A percentile compares a stretch with the other conserved stretches of the same genome.
phyloP scores from a whole-genome alignment of 164 flowering plant species.

The Vitis rupestris region DNA sequence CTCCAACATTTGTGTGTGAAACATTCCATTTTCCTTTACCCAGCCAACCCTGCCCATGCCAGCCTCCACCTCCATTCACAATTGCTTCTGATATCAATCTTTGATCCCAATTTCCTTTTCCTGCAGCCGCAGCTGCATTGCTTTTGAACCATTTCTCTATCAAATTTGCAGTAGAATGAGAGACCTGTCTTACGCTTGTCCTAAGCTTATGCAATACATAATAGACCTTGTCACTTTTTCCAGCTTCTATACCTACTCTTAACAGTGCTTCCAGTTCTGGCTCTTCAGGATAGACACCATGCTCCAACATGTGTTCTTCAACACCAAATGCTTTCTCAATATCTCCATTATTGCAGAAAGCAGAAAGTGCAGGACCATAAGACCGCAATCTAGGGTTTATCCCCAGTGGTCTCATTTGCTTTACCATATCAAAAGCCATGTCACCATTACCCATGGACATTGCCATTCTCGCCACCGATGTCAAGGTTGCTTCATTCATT shows the following conservation, averaged over 20 bases:
- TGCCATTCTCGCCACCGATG: slow-evolving; percentile 89
- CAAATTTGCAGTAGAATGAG: slow-evolving; percentile 58
- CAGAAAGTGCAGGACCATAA: slow-evolving; percentile 75
- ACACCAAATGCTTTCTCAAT: slow-evolving; percentile 70
- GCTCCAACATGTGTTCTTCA: slow-evolving; percentile 70
- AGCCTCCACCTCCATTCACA: slow-evolving; percentile 81
- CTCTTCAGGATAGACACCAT: slow-evolving; percentile 78
- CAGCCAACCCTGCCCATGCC: slow-evolving; percentile 96
- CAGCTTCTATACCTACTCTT: slow-evolving; percentile 48
- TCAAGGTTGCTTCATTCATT: slow-evolving; percentile 81
- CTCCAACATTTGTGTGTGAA: slow-evolving; percentile 39
- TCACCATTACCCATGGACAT: slow-evolving; percentile 80
- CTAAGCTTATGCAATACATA: slow-evolving; percentile 79
- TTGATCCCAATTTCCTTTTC: slow-evolving; percentile 64
- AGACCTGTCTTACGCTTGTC: slow-evolving; percentile 61
- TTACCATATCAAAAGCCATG: slow-evolving; percentile 79
- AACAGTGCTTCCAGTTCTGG: slow-evolving; percentile 77
- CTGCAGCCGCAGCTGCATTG: slow-evolving; percentile 57
- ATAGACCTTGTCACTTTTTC: slow-evolving; percentile 70
- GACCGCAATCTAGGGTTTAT: slow-evolving; percentile 76
- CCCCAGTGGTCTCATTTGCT: slow-evolving; percentile 61
- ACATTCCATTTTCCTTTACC: slow-evolving; percentile 78
- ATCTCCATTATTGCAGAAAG: slow-evolving; percentile 59
- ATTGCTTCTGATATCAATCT: slow-evolving; percentile 44
- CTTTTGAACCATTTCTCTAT: slow-evolving; percentile 72